Base-by-base conservation (phyloP, 305 asterid genomes). In the Fraxinus sp. region DNA sequence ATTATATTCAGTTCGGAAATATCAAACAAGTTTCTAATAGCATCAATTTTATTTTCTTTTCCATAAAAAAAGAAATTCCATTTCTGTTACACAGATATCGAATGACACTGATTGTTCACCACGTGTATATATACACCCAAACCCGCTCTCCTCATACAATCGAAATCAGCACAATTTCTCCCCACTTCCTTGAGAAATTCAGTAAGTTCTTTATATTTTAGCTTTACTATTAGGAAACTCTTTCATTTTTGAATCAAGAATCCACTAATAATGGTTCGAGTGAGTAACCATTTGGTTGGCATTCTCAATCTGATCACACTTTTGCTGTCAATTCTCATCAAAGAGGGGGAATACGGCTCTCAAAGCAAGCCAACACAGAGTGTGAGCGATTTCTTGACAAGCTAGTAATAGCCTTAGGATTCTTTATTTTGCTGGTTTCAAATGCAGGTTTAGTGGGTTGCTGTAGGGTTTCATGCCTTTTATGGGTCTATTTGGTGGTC, bases 391-490 rank as follows among this genome's bases (percentile, higher is more conserved):
- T 89, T 78, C 90, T 89, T 3, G 91, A 89, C 49, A 87, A 88
- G 89, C 92, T 91, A 28, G 11, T 87, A 5, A 88, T 89, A 20
- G 41, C 85, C 0, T 85, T 89, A 20, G 91, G 90, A 0, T 59
- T 79, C 0, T 80, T 89, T 0, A 89, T 89, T 8, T 85, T 91
- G 82, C 88, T 88, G 5, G 91, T 89, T 28, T 89, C 93, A 6
- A 57, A 88, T 36, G 92, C 92, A 7, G 93, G 92, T 0, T 78
- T 91, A 7, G 91, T 89, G 6, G 93, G 92, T 28, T 85, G 92
- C 22, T 91, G 90, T 74, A 62, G 92, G 24, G 90, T 86, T 55
- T 83, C 89, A 22, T 87, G 90, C 80, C 82, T 91, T 13, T 85
- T 91, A 80, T 91, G 91, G 83, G 77, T 91, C 14, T 91, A 91